Base-by-base conservation (phyloP, 768 basidiomycete species). In the Rhizopogon vesiculosus region DNA sequence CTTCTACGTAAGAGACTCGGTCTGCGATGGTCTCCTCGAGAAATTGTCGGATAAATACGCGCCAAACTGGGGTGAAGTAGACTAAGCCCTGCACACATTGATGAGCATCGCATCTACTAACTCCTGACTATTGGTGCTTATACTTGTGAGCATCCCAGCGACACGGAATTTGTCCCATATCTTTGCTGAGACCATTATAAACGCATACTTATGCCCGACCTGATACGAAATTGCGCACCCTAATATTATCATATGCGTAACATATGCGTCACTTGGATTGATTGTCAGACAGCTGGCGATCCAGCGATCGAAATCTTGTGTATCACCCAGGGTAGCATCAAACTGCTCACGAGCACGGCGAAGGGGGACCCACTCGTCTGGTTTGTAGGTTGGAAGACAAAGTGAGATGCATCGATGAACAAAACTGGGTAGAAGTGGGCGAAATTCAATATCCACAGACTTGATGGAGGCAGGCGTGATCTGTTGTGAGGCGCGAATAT, bases 121-220 rank as follows among this genome's bases (percentile, higher is more conserved):
- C 10, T 10, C 15, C 12, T 12, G 29, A 38, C 15, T n/a, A n/a
- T n/a, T n/a, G n/a, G n/a, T n/a, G n/a, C 75, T 51, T 65, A 86
- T 86, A 16, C 64, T 59, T 19, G 80, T 75, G 0, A 82, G 76
- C 0, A 48, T 29, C 60, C 84, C 84, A 0, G 79, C 84, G 62
- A 73, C 81, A 16, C 63, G 60, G 63, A 92, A 91, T 59, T 89
- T 89, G 43, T 80, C 66, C 89, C 89, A 91, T 46, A 91, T 91
- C 88, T 90, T 56, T 38, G 18, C 40, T 5, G 31, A 15, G 5
- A 25, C 3, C 22, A 53, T 39, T 19, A 53, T 38, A 52, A 53
- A 7, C 45, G 29, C 22, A 45, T 42, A n/a, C 44, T 8, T 43
- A 38, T 49, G 42, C 15, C 31, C 1, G 40, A 8, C 38, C 28